Evolutionary conservation across 139 green algal species (phyloP).

Genomic region (Volvox reticuliferus): DNA sequence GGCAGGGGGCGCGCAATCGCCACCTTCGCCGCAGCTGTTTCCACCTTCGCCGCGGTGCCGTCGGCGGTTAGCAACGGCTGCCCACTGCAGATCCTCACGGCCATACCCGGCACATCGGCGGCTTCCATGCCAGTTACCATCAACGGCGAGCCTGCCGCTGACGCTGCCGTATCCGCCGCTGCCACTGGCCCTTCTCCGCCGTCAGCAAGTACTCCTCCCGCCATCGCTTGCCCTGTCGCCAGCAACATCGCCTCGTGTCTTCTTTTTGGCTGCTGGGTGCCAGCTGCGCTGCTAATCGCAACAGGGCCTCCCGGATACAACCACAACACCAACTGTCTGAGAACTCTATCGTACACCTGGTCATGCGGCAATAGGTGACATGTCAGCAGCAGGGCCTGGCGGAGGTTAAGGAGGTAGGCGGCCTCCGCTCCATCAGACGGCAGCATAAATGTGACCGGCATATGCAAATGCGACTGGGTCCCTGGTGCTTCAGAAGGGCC

Average conservation of each 20-base stretch:
- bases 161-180: neutral
- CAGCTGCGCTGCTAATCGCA: neutral
- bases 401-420: neutral
- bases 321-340: neutral
- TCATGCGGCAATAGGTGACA: slow-evolving; percentile 24
- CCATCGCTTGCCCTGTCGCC: neutral
- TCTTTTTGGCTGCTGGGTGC: neutral
- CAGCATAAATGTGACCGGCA: no score
- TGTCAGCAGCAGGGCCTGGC: slow-evolving; percentile 36
- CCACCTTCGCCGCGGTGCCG: neutral
- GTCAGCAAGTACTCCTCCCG: neutral
- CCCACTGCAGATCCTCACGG: neutral
- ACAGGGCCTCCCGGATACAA: neutral
- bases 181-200: neutral
- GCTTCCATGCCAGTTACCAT: neutral
- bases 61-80: neutral
- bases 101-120: no score
- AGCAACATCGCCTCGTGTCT: neutral
- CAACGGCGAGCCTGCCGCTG: neutral
- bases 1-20: neutral
- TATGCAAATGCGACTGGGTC: no score
- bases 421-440: no score
- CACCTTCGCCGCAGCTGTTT: neutral
- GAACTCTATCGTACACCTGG: slow-evolving; percentile 19
- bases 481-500: no score